phyloP scores from a whole-genome alignment of 768 basidiomycete genomes.

The Termitomyces sp. region DNA sequence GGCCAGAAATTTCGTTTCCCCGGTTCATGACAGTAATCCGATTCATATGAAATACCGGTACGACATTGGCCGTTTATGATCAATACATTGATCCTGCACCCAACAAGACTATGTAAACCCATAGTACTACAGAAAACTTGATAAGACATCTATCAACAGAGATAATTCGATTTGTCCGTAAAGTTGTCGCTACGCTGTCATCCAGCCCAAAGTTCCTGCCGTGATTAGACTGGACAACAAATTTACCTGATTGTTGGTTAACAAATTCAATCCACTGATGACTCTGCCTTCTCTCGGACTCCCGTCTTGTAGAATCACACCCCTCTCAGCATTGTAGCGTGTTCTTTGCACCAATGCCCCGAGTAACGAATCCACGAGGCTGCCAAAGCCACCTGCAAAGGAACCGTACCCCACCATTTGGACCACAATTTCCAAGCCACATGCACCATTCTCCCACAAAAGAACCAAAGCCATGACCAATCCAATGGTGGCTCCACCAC shows the following conservation, averaged over 20 bases:
- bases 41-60: too few species aligned
- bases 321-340: conserved; percentile 56
- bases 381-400: conserved; percentile 70
- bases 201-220: conserved; percentile 24
- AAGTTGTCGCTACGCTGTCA: conserved; percentile 8
- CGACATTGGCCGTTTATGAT: too few species aligned
- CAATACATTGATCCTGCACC: too few species aligned
- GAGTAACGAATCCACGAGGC: conserved; percentile 79
- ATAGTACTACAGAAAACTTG: neutral
- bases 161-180: neutral
- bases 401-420: conserved; percentile 54
- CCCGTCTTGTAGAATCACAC: conserved; percentile 59
- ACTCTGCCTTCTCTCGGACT: conserved; percentile 23
- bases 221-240: conserved; percentile 32
- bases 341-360: conserved; percentile 86
- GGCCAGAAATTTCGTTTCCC: too few species aligned
- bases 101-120: too few species aligned
- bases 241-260: conserved; percentile 78
- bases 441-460: conserved; percentile 54
- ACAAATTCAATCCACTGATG: conserved; percentile 58
- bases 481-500: conserved; percentile 74
- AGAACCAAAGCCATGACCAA: conserved; percentile 49
- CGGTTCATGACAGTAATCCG: too few species aligned
- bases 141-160: neutral
- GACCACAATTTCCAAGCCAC: conserved; percentile 37